Conservation (phyloP, 2,329 filamentous ascomycete genomes). For the Septoria petroselini region DNA sequence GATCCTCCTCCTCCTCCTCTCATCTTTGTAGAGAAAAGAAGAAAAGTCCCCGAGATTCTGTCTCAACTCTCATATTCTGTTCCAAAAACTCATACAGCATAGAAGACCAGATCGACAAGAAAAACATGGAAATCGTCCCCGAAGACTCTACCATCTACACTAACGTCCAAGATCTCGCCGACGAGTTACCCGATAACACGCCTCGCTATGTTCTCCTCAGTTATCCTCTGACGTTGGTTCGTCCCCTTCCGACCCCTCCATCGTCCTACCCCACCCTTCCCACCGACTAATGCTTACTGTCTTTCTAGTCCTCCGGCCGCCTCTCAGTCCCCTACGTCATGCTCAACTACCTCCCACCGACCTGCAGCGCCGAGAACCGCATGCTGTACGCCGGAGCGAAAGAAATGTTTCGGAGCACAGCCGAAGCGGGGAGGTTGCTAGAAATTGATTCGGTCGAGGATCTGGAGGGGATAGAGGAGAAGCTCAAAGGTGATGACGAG, state of each 20-base stretch:
- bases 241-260: constrained; percentile 28
- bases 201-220: constrained; percentile 87
- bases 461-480: constrained; percentile 73
- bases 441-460: constrained; percentile 81
- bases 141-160: constrained; percentile 79
- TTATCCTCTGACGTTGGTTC: constrained; percentile 82
- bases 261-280: neutral
- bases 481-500: constrained; percentile 49
- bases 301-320: constrained; percentile 68
- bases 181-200: constrained; percentile 88
- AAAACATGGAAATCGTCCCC: constrained; percentile 80
- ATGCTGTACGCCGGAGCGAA: constrained; percentile 97
- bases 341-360: constrained; percentile 89
- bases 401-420: constrained; percentile 89
- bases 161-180: constrained; percentile 73
- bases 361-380: constrained; percentile 78
- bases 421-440: constrained; percentile 82
- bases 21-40: too few species aligned
- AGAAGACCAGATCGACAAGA: constrained; percentile 84
- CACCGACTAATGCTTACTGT: too few species aligned
- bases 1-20: constrained; percentile 12
- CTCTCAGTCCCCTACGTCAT: constrained; percentile 89
- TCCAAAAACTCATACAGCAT: neutral
- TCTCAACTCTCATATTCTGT: constrained; percentile 1
- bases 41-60: too few species aligned